These are phyloP conservation scores for Zasmidium angulare DNA, from an alignment of 2,329 filamentous ascomycete genomes.

Conservation along the genomic window DNA sequence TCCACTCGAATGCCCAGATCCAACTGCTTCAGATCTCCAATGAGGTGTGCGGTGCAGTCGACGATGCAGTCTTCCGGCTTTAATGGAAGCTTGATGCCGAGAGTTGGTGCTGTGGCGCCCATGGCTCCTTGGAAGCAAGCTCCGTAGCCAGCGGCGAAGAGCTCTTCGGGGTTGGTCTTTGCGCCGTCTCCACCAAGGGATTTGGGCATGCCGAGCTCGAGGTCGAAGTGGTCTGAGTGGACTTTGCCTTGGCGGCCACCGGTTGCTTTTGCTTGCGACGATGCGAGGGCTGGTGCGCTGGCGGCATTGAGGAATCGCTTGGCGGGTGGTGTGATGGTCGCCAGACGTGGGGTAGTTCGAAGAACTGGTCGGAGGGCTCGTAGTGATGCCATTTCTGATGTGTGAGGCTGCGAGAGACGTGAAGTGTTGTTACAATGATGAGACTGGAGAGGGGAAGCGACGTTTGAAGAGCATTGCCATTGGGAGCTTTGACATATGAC, in stretches of 20 bases:
- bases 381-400: constrained; percentile 1
- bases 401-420: neutral
- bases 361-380: constrained; percentile 15
- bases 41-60: constrained; percentile 45
- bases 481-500: neutral
- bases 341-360: constrained; percentile 11
- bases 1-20: constrained; percentile 48
- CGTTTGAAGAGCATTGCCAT: neutral
- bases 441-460: neutral
- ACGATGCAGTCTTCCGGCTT: constrained; percentile 42
- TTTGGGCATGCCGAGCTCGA: constrained; percentile 20
- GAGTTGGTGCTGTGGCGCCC: constrained; percentile 42
- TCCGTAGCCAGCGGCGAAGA: constrained; percentile 50
- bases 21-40: constrained; percentile 46
- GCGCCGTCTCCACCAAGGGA: constrained; percentile 19
- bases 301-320: constrained; percentile 21
- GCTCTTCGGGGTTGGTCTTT: constrained; percentile 49
- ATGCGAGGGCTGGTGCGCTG: constrained; percentile 14
- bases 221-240: constrained; percentile 13
- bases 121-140: constrained; percentile 51
- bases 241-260: constrained; percentile 20
- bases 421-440: neutral
- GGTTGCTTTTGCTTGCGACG: constrained; percentile 17
- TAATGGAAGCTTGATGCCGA: constrained; percentile 45
- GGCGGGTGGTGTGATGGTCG: neutral